phyloP scores from a whole-genome alignment of 2,329 filamentous ascomycete species.

The Parastagonospora nodorum region DNA sequence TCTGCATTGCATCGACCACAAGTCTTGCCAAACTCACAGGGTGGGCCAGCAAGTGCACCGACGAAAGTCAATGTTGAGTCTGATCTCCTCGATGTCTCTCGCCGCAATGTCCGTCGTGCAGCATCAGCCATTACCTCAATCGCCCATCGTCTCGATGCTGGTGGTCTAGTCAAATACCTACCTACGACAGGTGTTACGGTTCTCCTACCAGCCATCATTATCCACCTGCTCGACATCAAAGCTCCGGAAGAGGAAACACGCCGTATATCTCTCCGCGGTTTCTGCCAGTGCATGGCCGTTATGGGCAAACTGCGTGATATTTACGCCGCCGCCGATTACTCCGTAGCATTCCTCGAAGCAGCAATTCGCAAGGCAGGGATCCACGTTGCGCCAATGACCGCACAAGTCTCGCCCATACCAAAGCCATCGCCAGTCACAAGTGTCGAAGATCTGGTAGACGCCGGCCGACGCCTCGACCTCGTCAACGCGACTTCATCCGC shows the following conservation, averaged over 20 bases:
- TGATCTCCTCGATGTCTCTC: slow-evolving; percentile 80
- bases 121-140: slow-evolving; percentile 86
- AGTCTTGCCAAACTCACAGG: slow-evolving; percentile 76
- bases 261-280: slow-evolving; percentile 75
- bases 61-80: slow-evolving; percentile 46
- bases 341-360: slow-evolving; percentile 91
- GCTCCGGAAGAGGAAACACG: slow-evolving; percentile 74
- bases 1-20: slow-evolving; percentile 91
- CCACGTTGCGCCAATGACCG: slow-evolving; percentile 60
- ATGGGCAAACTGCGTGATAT: slow-evolving; percentile 86
- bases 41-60: slow-evolving; percentile 54
- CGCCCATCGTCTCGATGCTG: slow-evolving; percentile 73
- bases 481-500: slow-evolving; percentile 14
- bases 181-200: slow-evolving; percentile 91
- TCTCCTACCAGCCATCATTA: slow-evolving; percentile 89
- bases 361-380: slow-evolving; percentile 87
- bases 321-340: slow-evolving; percentile 93
- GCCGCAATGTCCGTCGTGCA: slow-evolving; percentile 80
- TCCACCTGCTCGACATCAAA: slow-evolving; percentile 91
- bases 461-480: slow-evolving; percentile 49
- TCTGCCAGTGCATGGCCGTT: slow-evolving; percentile 90
- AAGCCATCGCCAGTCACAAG: slow-evolving; percentile 44
- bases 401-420: slow-evolving; percentile 23
- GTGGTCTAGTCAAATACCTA: slow-evolving; percentile 76
- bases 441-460: slow-evolving; percentile 54